Evolutionary conservation across 2,329 filamentous ascomycete genomes (phyloP), one percentile per base, ranked within the genome.

Genomic region (Aspergillus novoparasiticus): DNA sequence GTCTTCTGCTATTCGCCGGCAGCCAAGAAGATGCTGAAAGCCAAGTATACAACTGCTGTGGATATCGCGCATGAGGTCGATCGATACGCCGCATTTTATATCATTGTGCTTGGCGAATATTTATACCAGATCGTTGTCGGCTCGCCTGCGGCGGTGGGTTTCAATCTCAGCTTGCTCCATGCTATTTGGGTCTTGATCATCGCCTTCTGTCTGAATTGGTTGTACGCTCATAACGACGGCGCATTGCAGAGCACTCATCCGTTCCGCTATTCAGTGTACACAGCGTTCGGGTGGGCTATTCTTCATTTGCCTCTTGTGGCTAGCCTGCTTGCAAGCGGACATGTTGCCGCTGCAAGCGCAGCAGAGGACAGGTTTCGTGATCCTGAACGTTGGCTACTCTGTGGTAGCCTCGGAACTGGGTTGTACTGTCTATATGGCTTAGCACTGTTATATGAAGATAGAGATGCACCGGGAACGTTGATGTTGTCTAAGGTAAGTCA

Each of bases 81-180:
- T 64, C 79, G 82, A 11, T 81, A 83, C 71, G 81, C 81, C 0
- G 82, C 81, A 16, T 84, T 84, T 64, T 83, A 81, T 69, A 84
- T 84, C 64, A 83, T 84, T 60, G 82, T 82, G n/a, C 77, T 84
- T 0, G 82, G 81, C 58, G 82, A 84, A 64, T 84, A 83, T 64
- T 74, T 84, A 19, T 83, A 83, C 63, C 78, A 78, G 61, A 81
- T 84, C 54, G 75, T 84, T 43, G 81, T 84, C 12, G 81, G 80
- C 4, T 79, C 80, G 32, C 80, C 81, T 50, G 80, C 82, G 1
- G 82, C 79, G 9, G 72, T 80, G 16, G 82, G 82, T 0, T 71
- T 84, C 50, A 83, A 81, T 28, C 57, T 75, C 1, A 76, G 79
- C 4, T 79, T 82, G 57, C 72, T 77, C 11, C 81, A 81, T 57